These are phyloP conservation scores for Pleoardoris graminearum DNA, from an alignment of 2,329 filamentous ascomycete species.

Conservation along the genomic window DNA sequence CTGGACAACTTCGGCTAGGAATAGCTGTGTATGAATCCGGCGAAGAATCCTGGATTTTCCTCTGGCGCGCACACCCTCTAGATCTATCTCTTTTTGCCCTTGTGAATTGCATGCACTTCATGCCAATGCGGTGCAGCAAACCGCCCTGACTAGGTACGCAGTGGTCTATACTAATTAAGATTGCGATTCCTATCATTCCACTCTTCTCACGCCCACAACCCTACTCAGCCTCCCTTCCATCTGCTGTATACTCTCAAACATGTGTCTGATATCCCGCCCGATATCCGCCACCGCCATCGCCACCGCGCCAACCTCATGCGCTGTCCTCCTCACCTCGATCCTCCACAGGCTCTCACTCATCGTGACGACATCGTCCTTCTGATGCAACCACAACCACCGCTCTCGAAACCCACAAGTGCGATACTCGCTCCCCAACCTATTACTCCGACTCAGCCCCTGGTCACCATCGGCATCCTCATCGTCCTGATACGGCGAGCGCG, in stretches of 20 bases:
- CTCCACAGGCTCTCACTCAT: conserved; percentile 42
- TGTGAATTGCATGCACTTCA: no score
- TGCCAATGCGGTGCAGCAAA: no score
- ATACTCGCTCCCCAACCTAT: conserved; percentile 37
- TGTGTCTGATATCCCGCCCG: conserved; percentile 24
- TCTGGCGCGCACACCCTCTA: no score
- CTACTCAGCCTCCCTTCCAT: conserved; percentile 25
- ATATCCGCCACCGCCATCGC: conserved; percentile 22
- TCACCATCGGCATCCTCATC: conserved; percentile 35
- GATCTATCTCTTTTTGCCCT: no score
- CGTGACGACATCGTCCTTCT: conserved; percentile 42
- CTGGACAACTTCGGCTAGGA: no score
- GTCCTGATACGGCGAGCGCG: conserved; percentile 18
- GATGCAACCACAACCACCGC: conserved; percentile 44
- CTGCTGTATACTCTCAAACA: conserved; percentile 15
- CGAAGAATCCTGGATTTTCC: no score
- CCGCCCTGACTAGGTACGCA: no score
- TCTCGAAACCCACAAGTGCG: conserved; percentile 38
- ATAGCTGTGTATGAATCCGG: no score
- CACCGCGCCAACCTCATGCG: conserved; percentile 34
- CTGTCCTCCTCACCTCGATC: conserved; percentile 46
- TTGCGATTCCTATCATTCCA: no score
- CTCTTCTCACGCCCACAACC: conserved; percentile 28
- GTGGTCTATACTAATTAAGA: no score
- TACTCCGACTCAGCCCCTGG: conserved; percentile 23